phyloP scores from a whole-genome alignment of 1,284 basidiomycete species.

The Apiotrichum siamense region DNA sequence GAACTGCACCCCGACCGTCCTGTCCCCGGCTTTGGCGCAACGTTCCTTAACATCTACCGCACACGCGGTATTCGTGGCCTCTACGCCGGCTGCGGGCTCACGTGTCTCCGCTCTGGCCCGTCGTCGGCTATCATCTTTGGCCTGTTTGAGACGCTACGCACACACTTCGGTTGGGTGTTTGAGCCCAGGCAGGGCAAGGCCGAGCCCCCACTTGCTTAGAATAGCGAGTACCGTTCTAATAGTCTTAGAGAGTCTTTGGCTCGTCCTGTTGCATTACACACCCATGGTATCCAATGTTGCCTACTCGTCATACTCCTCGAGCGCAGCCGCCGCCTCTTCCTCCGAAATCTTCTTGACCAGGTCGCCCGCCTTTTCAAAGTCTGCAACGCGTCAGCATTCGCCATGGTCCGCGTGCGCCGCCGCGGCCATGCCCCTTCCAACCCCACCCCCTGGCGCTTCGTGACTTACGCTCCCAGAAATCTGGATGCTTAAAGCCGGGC shows the following conservation, averaged over 20 bases:
- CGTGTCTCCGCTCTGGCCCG: conserved; percentile 77
- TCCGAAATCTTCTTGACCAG: conserved; percentile 30
- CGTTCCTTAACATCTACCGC: conserved; percentile 67
- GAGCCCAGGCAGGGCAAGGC: conserved; percentile 4
- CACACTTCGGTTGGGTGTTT: conserved; percentile 34
- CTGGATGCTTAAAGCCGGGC: conserved; percentile 39
- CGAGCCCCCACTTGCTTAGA: too few relatives aligned
- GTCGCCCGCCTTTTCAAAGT: conserved; percentile 33
- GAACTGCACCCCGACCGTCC: conserved; percentile 63
- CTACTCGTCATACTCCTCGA: conserved; percentile 25
- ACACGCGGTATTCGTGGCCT: conserved; percentile 74
- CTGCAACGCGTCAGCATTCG: conserved; percentile 20
- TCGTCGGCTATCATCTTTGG: conserved; percentile 87
- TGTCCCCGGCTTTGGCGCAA: conserved; percentile 59
- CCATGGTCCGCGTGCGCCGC: too few relatives aligned
- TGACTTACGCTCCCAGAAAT: conserved; percentile 38
- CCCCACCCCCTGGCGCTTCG: accelerated
- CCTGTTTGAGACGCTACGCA: conserved; percentile 69
- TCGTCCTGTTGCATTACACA: too few relatives aligned
- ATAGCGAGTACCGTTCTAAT: too few relatives aligned
- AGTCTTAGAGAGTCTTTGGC: too few relatives aligned
- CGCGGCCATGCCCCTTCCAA: too few relatives aligned
- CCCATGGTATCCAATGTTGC: too few relatives aligned
- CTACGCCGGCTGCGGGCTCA: conserved; percentile 94
- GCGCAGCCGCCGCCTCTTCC: conserved; percentile 40